Base-by-base conservation (phyloP, 1,284 basidiomycete genomes). In the Pseudozyma tsukubaensis region DNA sequence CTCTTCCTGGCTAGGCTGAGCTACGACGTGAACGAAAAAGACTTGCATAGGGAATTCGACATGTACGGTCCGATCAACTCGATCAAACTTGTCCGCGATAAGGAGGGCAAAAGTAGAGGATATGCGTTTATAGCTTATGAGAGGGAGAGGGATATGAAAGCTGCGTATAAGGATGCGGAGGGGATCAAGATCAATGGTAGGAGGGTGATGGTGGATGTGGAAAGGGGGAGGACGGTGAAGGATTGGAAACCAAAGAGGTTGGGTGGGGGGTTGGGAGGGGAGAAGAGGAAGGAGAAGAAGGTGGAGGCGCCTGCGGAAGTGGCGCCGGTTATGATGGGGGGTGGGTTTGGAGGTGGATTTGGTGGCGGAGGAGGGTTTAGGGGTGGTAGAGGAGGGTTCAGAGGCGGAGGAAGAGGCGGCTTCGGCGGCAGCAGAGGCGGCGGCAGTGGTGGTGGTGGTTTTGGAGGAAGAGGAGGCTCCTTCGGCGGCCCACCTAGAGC, bases 141-240 rank as follows among this genome's bases (percentile, higher is more conserved):
- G 85, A 90, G 95, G 29, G 97, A 99, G 86, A 90, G 94, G 67
- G 97, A 99, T 85, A 99, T 99, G 97, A 69, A 80, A 16, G 96
- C 94, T 69, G 97, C 96, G 11, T 99, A 98, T 89, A 99, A 98
- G 87, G 96, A 99, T 84, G 97, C 95, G n/a, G 96, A 99, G 81
- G 94, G 95, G 14, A 89, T 99, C 50, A 92, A 94, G 70, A 94
- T 99, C 78, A 92, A 94, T 88, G 94, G 94, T 80, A 94, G 97
- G 83, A 89, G 92, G 71, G 94, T 98, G 68, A 88, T 98, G 44
- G 96, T 99, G 54, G 97, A 99, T 83, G 96, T 99, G 56, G 97
- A 99, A 86, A 91, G 97, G 47, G 97, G 97, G 8, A 90, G 96
- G 52, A 99, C 97, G 1, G 97, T 99, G 32, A 91, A 96, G 72